A percentile compares a stretch with the other conserved stretches of the same genome.
phyloP scores from a whole-genome alignment of 768 basidiomycete species.

The Phanerochaete sordida region DNA sequence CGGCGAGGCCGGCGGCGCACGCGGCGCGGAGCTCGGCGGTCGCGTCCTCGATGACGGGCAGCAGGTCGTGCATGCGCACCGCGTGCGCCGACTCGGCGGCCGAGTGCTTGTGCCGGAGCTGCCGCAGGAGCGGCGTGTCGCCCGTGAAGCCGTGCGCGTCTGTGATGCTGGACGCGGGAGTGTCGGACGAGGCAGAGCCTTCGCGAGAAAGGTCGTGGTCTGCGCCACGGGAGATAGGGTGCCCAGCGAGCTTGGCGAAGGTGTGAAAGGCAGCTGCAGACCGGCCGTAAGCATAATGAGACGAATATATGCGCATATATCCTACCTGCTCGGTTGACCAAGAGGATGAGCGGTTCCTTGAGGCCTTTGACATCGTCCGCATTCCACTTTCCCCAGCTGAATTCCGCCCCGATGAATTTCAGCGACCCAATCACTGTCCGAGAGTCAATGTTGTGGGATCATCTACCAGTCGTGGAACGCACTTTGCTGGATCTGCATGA shows the following conservation, averaged over 20 bases:
- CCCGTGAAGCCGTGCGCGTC: conserved; percentile 16
- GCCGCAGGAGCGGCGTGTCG: conserved; percentile 35
- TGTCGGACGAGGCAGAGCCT: conserved; percentile 6
- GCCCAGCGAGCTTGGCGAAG: conserved; percentile 27
- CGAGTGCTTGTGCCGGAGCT: conserved; percentile 25
- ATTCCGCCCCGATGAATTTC: conserved; percentile 39
- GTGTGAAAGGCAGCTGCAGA: conserved; percentile 29
- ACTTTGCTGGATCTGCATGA: conserved; percentile 29
- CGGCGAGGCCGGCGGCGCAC: conserved; percentile 22
- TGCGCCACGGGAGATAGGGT: conserved; percentile 1
- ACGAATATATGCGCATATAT: neutral
- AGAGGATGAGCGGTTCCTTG: conserved; percentile 29
- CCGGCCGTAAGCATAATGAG: neutral
- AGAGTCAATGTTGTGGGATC: neutral
- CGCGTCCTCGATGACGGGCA: conserved; percentile 31
- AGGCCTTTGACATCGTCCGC: conserved; percentile 38
- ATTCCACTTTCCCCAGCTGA: conserved; percentile 44
- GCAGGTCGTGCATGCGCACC: conserved; percentile 31
- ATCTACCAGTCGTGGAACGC: conserved; percentile 4
- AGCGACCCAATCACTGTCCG: conserved; percentile 29
- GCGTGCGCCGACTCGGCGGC: conserved; percentile 25
- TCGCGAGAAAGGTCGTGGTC: conserved; percentile 10
- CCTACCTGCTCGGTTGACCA: conserved; percentile 36
- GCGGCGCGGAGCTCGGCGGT: conserved; percentile 34
- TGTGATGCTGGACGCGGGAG: neutral